Evolutionary conservation across 495 filamentous ascomycete species (phyloP).

Genomic region (Penicillium odoratum): DNA sequence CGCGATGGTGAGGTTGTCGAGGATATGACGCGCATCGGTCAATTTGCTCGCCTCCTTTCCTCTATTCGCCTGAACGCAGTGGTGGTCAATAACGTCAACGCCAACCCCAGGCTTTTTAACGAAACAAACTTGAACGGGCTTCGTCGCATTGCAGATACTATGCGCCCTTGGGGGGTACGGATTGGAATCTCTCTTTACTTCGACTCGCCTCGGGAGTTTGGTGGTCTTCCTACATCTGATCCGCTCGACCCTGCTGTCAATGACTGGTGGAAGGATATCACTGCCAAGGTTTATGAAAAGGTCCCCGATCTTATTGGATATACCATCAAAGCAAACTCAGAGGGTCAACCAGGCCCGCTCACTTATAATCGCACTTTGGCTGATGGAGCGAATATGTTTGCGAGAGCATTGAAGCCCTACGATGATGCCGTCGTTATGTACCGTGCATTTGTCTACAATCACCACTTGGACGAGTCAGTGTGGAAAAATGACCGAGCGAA

Average conservation of each 20-base stretch:
- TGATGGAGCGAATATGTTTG: constrained; percentile 71
- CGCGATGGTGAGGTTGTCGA: constrained; percentile 50
- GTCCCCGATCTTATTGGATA: constrained; percentile 71
- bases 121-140: constrained; percentile 60
- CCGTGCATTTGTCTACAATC: constrained; percentile 73
- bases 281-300: constrained; percentile 55
- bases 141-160: constrained; percentile 59
- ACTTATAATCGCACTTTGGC: constrained; percentile 70
- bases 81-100: constrained; percentile 74
- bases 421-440: constrained; percentile 67
- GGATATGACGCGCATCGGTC: constrained; percentile 56
- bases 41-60: constrained; percentile 69
- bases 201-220: constrained; percentile 58
- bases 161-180: constrained; percentile 67
- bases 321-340: constrained; percentile 72
- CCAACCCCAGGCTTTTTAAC: constrained; percentile 57
- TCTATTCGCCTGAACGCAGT: constrained; percentile 67
- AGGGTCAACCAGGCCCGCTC: constrained; percentile 69
- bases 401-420: constrained; percentile 56
- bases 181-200: constrained; percentile 69
- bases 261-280: constrained; percentile 60
- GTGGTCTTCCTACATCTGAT: constrained; percentile 61
- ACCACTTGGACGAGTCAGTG: constrained; percentile 49
- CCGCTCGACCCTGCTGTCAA: constrained; percentile 61
- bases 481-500: constrained; percentile 71